Evolutionary conservation across 139 green algal species (phyloP), one percentile per base, ranked within the genome.

Genomic region (Desmodesmus armatus): DNA sequence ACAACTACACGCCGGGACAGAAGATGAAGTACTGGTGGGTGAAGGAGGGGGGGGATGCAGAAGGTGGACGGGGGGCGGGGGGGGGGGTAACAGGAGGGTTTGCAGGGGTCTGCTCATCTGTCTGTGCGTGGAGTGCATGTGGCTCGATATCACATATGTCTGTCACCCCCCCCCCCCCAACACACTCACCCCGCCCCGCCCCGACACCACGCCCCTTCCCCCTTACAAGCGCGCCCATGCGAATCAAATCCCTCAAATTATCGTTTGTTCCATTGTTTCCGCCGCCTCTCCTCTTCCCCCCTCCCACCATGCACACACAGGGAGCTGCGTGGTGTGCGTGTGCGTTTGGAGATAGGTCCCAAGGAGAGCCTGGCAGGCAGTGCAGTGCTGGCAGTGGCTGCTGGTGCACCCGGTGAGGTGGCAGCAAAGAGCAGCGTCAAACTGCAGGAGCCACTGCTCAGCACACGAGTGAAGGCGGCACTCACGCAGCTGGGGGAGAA

Each of bases 21-120:
- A 80, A 81, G 51, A 87, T 87, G 82, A 73, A 81, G 41, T 82
- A 83, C 82, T 87, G 82, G 79, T 85, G 77, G 55, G 77, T n/a
- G n/a, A n/a, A n/a, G n/a, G n/a, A n/a, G n/a, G n/a, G n/a, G n/a
- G n/a, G n/a, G n/a, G n/a, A n/a, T n/a, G n/a, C n/a, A n/a, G n/a
- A n/a, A n/a, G n/a, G n/a, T n/a, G n/a, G n/a, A n/a, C n/a, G n/a
- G n/a, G n/a, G n/a, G n/a, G n/a, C n/a, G n/a, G n/a, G n/a, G n/a
- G n/a, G n/a, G n/a, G n/a, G n/a, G n/a, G n/a, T n/a, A n/a, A n/a
- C n/a, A n/a, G n/a, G n/a, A n/a, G n/a, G n/a, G n/a, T n/a, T n/a
- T n/a, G 70, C 40, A 37, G 69, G 70, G 17, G 33, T 87, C 7
- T 77, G 51, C 13, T 72, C 29, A 3, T n/a, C n/a, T n/a, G n/a